Conservation (phyloP, 1,284 basidiomycete genomes). For the Hypsizygus ulmarius region DNA sequence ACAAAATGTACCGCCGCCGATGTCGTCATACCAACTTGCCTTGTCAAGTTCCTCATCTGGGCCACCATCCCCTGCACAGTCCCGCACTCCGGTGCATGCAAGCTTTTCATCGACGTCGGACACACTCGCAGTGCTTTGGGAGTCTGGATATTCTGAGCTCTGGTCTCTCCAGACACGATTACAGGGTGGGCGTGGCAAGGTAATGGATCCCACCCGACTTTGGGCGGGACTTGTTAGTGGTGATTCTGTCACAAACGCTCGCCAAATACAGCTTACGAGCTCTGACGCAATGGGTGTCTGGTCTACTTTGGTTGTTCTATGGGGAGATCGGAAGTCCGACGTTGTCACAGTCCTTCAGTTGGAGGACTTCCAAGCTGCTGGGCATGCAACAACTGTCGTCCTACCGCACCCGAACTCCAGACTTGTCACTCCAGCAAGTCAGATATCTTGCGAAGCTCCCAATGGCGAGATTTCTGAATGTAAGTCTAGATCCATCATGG, state of each 20-base stretch:
- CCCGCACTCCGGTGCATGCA: conserved; percentile 59
- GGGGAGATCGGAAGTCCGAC: conserved; percentile 21
- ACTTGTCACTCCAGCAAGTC: conserved; percentile 34
- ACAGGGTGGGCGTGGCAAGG: conserved; percentile 59
- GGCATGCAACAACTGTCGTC: conserved; percentile 3
- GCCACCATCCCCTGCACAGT: conserved; percentile 17
- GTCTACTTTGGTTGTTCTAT: conserved; percentile 28
- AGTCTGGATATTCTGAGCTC: conserved; percentile 58
- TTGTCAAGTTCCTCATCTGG: conserved; percentile 26
- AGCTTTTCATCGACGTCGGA: conserved; percentile 62
- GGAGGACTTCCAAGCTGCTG: conserved; percentile 9
- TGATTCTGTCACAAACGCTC: conserved; percentile 13
- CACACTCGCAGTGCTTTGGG: conserved; percentile 68
- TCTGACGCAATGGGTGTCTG: conserved; percentile 15
- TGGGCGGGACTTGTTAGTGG: conserved; percentile 42
- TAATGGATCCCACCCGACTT: conserved; percentile 54
- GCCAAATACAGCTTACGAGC: conserved; percentile 19
- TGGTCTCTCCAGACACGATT: conserved; percentile 70
- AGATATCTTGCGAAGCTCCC: conserved; percentile 46
- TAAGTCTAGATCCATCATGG: conserved; percentile 29
- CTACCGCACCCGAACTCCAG: conserved; percentile 37
- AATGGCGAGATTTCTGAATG: conserved; percentile 53
- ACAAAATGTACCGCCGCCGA: conserved; percentile 94
- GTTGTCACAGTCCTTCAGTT: conserved; percentile 21
- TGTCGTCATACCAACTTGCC: conserved; percentile 75